phyloP scores from a whole-genome alignment of 352 stramenopile species.

The Globisporangium ultimum region DNA sequence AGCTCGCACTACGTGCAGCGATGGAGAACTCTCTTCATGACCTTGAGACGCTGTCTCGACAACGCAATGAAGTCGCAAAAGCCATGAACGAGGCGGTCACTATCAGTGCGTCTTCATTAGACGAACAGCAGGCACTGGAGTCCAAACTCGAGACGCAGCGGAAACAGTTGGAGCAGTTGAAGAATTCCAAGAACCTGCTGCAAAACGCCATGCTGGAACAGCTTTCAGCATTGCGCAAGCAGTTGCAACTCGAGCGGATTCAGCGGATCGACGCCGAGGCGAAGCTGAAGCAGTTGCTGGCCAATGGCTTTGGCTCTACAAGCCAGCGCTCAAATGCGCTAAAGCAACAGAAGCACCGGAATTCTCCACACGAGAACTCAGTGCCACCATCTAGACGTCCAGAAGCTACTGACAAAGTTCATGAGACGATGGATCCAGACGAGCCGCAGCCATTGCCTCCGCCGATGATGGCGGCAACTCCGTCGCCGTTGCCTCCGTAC shows the following conservation, averaged over 20 bases:
- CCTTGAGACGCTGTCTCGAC: constrained; percentile 51
- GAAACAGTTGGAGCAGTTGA: constrained; percentile 73
- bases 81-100: constrained; percentile 85
- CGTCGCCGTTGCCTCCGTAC: constrained; percentile 34
- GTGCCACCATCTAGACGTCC: not conserved
- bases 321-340: constrained; percentile 1
- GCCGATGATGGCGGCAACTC: constrained; percentile 28
- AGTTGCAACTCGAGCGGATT: constrained; percentile 66
- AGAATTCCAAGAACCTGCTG: constrained; percentile 67
- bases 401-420: not conserved
- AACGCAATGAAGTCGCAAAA: constrained; percentile 74
- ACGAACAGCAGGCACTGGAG: constrained; percentile 74
- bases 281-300: constrained; percentile 54
- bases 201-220: constrained; percentile 86
- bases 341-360: constrained; percentile 8
- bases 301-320: constrained; percentile 11
- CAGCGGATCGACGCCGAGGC: constrained; percentile 66
- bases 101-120: constrained; percentile 73
- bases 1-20: constrained; percentile 42
- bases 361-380: not conserved
- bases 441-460: constrained; percentile 45
- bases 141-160: constrained; percentile 55
- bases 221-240: constrained; percentile 67
- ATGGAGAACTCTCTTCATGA: constrained; percentile 74
- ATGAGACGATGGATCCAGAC: constrained; percentile 21